Evolutionary conservation across 2,329 filamentous ascomycete genomes (phyloP).

Genomic region (Dothideomycetidae sp.): DNA sequence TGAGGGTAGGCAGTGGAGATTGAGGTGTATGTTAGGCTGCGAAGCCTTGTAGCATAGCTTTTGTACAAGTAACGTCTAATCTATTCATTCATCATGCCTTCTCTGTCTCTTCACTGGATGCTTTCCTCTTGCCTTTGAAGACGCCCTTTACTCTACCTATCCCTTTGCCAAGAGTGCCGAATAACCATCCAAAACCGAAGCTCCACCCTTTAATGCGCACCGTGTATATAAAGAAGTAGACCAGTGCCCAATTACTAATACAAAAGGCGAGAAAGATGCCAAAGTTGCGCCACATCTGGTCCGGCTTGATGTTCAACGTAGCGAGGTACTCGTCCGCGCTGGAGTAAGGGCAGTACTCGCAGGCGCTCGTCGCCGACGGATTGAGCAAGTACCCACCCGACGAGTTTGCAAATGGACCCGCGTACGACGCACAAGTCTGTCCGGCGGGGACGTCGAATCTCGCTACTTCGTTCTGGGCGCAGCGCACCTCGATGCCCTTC

Average conservation of each 20-base stretch:
- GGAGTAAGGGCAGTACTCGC: slow-evolving; percentile 56
- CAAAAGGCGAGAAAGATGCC: slow-evolving; percentile 60
- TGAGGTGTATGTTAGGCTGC: no score
- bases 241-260: slow-evolving; percentile 54
- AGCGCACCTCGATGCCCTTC: slow-evolving; percentile 35
- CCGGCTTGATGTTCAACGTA: slow-evolving; percentile 39
- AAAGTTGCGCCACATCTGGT: slow-evolving; percentile 58
- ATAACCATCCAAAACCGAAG: slow-evolving; percentile 51
- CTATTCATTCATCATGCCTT: not conserved
- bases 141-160: slow-evolving; percentile 24
- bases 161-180: slow-evolving; percentile 32
- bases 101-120: slow-evolving; percentile 3
- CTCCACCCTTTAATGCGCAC: slow-evolving; percentile 55
- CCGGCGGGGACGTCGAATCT: slow-evolving; percentile 23
- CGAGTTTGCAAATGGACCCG: slow-evolving; percentile 23
- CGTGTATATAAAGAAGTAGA: slow-evolving; percentile 59
- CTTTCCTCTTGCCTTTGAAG: slow-evolving; percentile 14
- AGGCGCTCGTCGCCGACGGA: slow-evolving; percentile 41
- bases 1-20: no score
- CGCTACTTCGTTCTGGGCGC: slow-evolving; percentile 26
- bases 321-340: slow-evolving; percentile 53
- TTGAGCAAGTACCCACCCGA: slow-evolving; percentile 46
- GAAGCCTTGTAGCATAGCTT: no score
- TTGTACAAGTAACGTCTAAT: no score
- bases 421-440: slow-evolving; percentile 27